These are phyloP conservation scores for Abrus pulchellus DNA, from an alignment of 306 rosid genomes.

Conservation along the genomic window DNA sequence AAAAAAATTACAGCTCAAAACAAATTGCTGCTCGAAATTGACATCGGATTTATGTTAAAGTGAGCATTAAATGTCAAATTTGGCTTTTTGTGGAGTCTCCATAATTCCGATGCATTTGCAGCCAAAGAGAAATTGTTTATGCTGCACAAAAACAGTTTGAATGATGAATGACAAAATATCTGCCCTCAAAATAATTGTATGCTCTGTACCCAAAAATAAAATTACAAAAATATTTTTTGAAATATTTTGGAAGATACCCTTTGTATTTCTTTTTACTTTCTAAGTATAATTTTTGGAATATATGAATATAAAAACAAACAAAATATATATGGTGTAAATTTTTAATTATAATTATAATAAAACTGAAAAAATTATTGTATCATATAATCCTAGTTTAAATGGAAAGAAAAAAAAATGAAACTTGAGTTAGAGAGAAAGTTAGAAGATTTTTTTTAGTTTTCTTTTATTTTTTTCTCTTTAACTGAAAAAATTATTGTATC, in stretches of 20 bases:
- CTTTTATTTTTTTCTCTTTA: neutral
- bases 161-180: slow-evolving; percentile 48
- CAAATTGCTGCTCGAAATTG: neutral
- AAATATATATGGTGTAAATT: too few relatives aligned
- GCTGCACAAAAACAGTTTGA: slow-evolving; percentile 48
- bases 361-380: too few relatives aligned
- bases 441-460: too few relatives aligned
- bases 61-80: slow-evolving; percentile 54
- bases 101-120: slow-evolving; percentile 52
- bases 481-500: too few relatives aligned
- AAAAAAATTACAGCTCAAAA: neutral
- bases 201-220: slow-evolving; percentile 6
- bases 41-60: neutral
- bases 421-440: too few relatives aligned
- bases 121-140: slow-evolving; percentile 52
- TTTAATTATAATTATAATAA: too few relatives aligned
- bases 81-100: slow-evolving; percentile 50
- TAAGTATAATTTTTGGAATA: too few relatives aligned
- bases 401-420: too few relatives aligned
- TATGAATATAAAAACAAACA: too few relatives aligned
- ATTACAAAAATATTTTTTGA: neutral
- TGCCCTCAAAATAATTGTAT: slow-evolving; percentile 42
- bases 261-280: too few relatives aligned
- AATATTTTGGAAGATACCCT: too few relatives aligned
- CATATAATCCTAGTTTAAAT: too few relatives aligned